Conservation (phyloP, 768 basidiomycete genomes). For the Agrocybe chaxingu region DNA sequence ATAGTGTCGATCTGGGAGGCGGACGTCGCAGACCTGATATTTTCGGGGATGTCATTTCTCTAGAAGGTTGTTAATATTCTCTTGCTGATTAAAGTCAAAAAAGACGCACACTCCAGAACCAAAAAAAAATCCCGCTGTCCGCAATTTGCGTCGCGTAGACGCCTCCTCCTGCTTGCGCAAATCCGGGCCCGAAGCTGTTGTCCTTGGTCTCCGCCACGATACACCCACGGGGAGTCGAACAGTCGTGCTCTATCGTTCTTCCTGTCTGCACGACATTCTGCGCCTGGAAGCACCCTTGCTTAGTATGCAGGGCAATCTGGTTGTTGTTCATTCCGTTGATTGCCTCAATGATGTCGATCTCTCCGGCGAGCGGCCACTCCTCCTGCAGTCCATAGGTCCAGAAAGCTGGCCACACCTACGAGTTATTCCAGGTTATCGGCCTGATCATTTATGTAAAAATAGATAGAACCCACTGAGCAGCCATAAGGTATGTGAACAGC, state of each 20-base stretch:
- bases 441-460: not conserved
- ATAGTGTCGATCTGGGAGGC: constrained; percentile 38
- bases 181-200: constrained; percentile 64
- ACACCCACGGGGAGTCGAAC: constrained; percentile 63
- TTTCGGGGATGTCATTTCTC: constrained; percentile 41
- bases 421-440: not conserved
- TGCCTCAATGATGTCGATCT: constrained; percentile 74
- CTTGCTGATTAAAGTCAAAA: not conserved
- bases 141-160: constrained; percentile 77
- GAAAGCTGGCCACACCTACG: constrained; percentile 46
- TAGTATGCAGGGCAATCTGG: constrained; percentile 80
- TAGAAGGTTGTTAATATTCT: constrained; percentile 14
- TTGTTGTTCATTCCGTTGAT: constrained; percentile 72
- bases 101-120: constrained; percentile 43
- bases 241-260: constrained; percentile 49
- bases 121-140: constrained; percentile 34
- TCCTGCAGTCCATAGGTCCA: constrained; percentile 42
- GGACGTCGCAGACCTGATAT: constrained; percentile 30
- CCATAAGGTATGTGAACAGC: constrained; percentile 47
- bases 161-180: constrained; percentile 70
- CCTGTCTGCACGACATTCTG: constrained; percentile 42
- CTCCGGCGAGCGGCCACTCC: constrained; percentile 43
- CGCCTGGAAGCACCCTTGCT: constrained; percentile 35
- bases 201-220: constrained; percentile 55
- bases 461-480: constrained; percentile 40